phyloP scores from a whole-genome alignment of 169 alveolate species.

The Plasmodium yoelii region DNA sequence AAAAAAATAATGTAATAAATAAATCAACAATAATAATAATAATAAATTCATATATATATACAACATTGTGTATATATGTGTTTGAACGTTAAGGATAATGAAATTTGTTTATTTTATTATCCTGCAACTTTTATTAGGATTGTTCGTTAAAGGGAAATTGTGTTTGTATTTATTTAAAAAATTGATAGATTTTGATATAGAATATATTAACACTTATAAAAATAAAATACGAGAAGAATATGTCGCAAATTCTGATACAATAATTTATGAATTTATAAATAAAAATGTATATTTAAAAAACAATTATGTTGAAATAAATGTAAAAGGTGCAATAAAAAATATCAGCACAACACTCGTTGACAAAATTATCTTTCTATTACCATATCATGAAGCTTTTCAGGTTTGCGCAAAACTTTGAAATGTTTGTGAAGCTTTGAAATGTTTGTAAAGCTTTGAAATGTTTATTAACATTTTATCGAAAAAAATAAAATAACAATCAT shows the following conservation, averaged over 20 bases:
- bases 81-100: background rate
- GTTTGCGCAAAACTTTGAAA: slow-evolving; percentile 11
- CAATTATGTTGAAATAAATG: slow-evolving; percentile 30
- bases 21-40: too few relatives aligned
- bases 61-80: too few relatives aligned
- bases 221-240: slow-evolving; percentile 33
- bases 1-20: too few relatives aligned
- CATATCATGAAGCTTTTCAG: slow-evolving; percentile 74
- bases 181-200: slow-evolving; percentile 21
- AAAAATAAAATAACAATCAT: background rate
- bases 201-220: slow-evolving; percentile 25
- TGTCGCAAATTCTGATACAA: slow-evolving; percentile 3
- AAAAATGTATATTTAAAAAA: slow-evolving; percentile 47
- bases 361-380: slow-evolving; percentile 37
- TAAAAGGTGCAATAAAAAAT: slow-evolving; percentile 49
- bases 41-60: too few relatives aligned
- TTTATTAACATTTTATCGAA: background rate
- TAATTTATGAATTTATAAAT: slow-evolving; percentile 41
- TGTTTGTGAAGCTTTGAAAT: too few relatives aligned
- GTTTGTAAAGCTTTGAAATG: too few relatives aligned
- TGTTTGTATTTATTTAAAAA: slow-evolving; percentile 12
- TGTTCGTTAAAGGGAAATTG: slow-evolving; percentile 19
- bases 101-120: slow-evolving; percentile 10
- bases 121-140: background rate
- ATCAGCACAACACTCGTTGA: background rate